Evolutionary conservation across 208 protist species (phyloP).

Genomic region (Angomonas deanei): DNA sequence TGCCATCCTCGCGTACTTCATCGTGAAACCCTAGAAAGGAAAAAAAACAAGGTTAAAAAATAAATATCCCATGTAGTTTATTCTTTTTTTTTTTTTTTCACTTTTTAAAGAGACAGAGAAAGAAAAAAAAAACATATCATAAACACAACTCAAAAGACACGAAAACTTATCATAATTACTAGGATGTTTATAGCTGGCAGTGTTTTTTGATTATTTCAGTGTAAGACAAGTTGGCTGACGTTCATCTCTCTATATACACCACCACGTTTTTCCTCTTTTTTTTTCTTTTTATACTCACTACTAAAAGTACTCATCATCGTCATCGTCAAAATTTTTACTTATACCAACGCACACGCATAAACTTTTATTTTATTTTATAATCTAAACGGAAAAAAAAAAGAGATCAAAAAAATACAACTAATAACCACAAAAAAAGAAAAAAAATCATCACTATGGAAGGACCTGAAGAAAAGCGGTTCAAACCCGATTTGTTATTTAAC

Average conservation of each 20-base stretch:
- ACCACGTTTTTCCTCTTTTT: neutral
- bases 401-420: neutral
- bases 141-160: neutral
- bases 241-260: neutral
- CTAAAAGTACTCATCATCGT: too few species aligned
- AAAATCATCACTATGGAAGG: neutral
- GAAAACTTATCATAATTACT: too few species aligned
- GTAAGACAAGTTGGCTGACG: too few species aligned
- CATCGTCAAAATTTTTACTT: neutral
- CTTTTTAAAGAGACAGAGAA: neutral
- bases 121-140: neutral
- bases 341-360: neutral
- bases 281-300: too few species aligned
- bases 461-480: neutral
- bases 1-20: conserved; percentile 46
- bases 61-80: neutral
- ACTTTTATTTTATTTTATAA: neutral
- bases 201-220: too few species aligned
- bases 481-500: neutral
- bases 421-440: neutral
- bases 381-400: neutral
- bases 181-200: too few species aligned
- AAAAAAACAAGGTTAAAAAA: conserved; percentile 1
- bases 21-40: conserved; percentile 28
- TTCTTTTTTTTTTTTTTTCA: neutral